Evolutionary conservation across 1,139 yeast genomes (phyloP), one percentile per base, ranked within the genome.

Genomic region (Scheffersomyces quercinus): DNA sequence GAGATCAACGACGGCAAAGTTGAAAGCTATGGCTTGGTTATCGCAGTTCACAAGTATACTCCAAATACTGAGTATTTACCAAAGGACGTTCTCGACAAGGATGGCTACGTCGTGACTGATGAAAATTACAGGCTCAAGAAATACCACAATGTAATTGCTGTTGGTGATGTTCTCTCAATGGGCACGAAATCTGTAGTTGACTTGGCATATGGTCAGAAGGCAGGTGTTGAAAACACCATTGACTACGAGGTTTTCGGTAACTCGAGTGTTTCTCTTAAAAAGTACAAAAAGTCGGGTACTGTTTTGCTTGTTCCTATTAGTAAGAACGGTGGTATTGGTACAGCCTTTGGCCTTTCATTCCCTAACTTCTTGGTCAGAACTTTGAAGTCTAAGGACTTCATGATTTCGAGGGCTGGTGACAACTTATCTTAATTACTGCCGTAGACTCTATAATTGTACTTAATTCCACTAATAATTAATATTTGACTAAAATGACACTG

Each of bases 321-420:
- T 4, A 61, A 56, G 47, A 49, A 55, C 3, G 73, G 73, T 16
- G 77, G 76, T 20, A 68, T 70, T 39, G 75, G 73, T 12, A 38
- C 54, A 7, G 28, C 56, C 0, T 64, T 53, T 45, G 74, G 73
- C 4, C 60, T 56, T 51, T 31, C 46, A 3, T 41, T 60, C 8
- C 75, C 76, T 2, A 61, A 45, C 37, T 68, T 70, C 43, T 12
- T 67, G 9, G 64, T 67, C 13, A 46, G 52, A 46, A n/a, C 49
- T 7, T 5, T 60, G 16, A 72, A 70, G 50, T 40, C 52, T 5
- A 49, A 45, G 39, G 40, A 40, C 11, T 52, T 38, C 36, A 31
- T 52, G 39, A 14, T 50, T 28, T 37, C 47, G 9, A 44, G 45
- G 34, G 44, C 46, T 7, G 39, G 15, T 2, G 40, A 29, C n/a